Percentiles rank a stretch among this genome's conserved stretches.
Conservation (phyloP, 2,329 filamentous ascomycete genomes). For the Hypoxylon sp. region DNA sequence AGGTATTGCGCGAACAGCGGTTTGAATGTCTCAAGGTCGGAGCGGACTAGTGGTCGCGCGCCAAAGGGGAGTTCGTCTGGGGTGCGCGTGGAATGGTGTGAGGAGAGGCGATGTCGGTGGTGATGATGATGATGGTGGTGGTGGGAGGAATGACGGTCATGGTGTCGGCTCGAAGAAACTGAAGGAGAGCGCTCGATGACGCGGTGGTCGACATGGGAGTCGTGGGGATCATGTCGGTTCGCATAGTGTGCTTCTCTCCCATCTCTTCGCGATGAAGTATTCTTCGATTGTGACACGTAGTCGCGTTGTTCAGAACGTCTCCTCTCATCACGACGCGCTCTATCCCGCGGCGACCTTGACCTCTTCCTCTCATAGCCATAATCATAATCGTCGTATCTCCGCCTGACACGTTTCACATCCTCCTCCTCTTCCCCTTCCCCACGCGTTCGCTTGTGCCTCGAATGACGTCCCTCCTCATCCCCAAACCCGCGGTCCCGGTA, state of each 20-base stretch:
- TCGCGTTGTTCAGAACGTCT: conserved; percentile 12
- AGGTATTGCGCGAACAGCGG: conserved; percentile 87
- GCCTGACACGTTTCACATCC: conserved; percentile 36
- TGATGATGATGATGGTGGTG: conserved; percentile 53
- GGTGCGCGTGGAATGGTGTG: conserved; percentile 10
- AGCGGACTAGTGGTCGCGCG: conserved; percentile 75
- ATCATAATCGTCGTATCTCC: conserved; percentile 31
- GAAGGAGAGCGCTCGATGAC: conserved; percentile 25
- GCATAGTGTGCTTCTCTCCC: conserved; percentile 7
- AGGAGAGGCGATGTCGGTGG: conserved; percentile 49
- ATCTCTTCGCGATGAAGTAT: background rate
- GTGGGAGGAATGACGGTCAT: conserved; percentile 31
- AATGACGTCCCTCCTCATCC: conserved; percentile 33
- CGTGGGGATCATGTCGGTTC: background rate
- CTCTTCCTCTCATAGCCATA: conserved; percentile 27
- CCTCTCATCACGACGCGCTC: conserved; percentile 9
- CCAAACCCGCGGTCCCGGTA: conserved; percentile 34
- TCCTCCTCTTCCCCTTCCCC: conserved; percentile 33
- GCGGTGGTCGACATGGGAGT: background rate
- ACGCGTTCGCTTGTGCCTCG: conserved; percentile 42
- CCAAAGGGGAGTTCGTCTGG: conserved; percentile 70
- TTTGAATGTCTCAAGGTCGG: conserved; percentile 73
- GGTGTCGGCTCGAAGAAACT: conserved; percentile 31
- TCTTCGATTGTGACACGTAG: conserved; percentile 11
- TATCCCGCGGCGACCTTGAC: conserved; percentile 37